Evolutionary conservation across 2,329 filamentous ascomycete genomes (phyloP), one percentile per base, ranked within the genome.

Genomic region (Cladosporium velox): DNA sequence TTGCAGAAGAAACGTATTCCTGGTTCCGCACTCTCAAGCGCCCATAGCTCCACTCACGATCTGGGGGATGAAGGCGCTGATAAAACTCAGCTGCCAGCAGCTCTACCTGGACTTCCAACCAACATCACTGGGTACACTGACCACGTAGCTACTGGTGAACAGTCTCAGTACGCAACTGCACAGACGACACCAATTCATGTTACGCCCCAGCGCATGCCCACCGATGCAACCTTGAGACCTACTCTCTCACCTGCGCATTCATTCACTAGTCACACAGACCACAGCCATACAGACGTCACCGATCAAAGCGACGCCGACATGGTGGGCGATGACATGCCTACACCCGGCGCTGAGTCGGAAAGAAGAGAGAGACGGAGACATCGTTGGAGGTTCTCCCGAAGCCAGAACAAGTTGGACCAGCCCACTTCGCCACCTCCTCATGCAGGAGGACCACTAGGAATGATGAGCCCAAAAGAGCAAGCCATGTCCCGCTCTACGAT

Each of bases 1-100:
- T 82, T 99, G 61, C 91, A 90, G 77, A 98, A 98, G 83, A 97
- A 92, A 78, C 85, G 89, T n/a, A 82, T 91, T 65, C 89, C 91
- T 0, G 89, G 88, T 51, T 92, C 91, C 73, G 80, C 90, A 26
- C 93, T 92, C 71, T 90, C 89, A 24, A 97, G 94, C 75, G 93
- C 94, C 0, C 93, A 97, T 70, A 97, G 93, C 75, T 98, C 95
- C 18, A 90, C 87, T 7, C 87, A 91, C 18, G 97, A 93, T 32
- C 69, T 78, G 26, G 68, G 70, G 24, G 67, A 76, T 35, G 83
- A 74, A n/a, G 63, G 52, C 5, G 41, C 59, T 21, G 67, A 72
- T 21, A 72, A 73, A 11, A 52, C 30, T 8, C 59, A 51, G 32
- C 34, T 14, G 30, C 61, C 61, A 21, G 61, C 61, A 21, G 57